phyloP scores from a whole-genome alignment of 805 yeast genomes.

The Spencermartinsiella europaea region DNA sequence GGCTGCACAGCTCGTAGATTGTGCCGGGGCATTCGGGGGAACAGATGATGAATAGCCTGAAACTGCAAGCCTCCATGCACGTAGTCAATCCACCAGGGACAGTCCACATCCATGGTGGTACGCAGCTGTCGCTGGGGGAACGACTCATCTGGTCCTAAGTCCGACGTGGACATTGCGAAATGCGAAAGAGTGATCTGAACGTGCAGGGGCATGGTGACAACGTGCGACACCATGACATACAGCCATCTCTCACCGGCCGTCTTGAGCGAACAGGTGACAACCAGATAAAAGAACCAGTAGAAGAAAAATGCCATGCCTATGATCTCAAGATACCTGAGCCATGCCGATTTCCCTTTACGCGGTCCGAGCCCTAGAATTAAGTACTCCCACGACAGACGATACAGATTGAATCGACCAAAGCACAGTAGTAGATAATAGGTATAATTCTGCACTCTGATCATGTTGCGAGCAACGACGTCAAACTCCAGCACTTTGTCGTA shows the following conservation, averaged over 20 bases:
- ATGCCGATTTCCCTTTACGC: constrained; percentile 72
- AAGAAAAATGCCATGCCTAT: constrained; percentile 63
- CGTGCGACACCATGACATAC: constrained; percentile 67
- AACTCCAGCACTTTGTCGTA: constrained; percentile 64
- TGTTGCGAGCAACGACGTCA: constrained; percentile 55
- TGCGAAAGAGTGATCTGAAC: constrained; percentile 87
- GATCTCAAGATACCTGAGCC: constrained; percentile 77
- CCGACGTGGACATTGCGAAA: constrained; percentile 91
- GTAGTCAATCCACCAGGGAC: constrained; percentile 89
- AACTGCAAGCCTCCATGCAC: constrained; percentile 90
- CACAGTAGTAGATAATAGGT: constrained; percentile 72
- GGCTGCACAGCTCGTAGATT: constrained; percentile 74
- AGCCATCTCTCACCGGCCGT: constrained; percentile 49
- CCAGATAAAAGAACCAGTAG: constrained; percentile 75
- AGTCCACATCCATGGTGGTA: constrained; percentile 92
- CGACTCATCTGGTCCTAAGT: constrained; percentile 73
- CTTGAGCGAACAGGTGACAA: constrained; percentile 49
- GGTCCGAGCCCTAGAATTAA: constrained; percentile 76
- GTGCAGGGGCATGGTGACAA: constrained; percentile 86
- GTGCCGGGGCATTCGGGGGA: constrained; percentile 86
- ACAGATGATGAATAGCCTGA: constrained; percentile 85
- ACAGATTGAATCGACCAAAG: constrained; percentile 82
- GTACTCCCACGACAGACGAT: constrained; percentile 76
- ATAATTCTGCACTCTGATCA: constrained; percentile 63
- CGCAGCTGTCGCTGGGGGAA: constrained; percentile 76